phyloP scores from a whole-genome alignment of 1,284 basidiomycete genomes.

The Irpex sp. region DNA sequence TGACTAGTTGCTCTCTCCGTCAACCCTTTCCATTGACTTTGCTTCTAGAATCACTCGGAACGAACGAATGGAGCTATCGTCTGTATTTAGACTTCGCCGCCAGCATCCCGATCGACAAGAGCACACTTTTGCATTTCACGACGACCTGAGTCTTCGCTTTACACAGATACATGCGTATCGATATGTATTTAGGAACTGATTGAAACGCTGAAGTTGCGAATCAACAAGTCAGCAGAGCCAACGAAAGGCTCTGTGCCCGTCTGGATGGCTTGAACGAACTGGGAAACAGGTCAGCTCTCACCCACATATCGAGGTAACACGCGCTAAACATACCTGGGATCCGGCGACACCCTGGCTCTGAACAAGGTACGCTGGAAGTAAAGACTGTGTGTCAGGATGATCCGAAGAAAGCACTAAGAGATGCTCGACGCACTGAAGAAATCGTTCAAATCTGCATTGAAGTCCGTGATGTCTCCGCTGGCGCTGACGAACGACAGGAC shows the following conservation, averaged over 20 bases:
- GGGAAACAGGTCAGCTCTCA: neutral
- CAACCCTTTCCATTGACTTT: no score
- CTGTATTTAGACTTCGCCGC: neutral
- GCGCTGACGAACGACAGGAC: conserved; percentile 51
- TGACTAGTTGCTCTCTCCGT: no score
- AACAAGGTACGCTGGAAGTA: conserved; percentile 21
- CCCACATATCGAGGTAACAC: neutral
- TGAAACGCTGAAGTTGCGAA: conserved; percentile 21
- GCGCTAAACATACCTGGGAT: conserved; percentile 18
- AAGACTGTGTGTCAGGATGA: neutral
- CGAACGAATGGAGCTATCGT: no score
- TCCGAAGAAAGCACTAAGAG: neutral
- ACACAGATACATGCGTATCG: neutral
- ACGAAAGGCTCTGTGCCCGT: conserved; percentile 69
- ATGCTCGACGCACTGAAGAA: conserved; percentile 42
- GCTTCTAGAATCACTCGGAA: no score
- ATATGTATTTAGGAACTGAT: conserved; percentile 13
- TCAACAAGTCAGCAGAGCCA: conserved; percentile 32
- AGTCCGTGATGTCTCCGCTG: conserved; percentile 43
- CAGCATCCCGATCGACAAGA: neutral
- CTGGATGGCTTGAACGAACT: conserved; percentile 61
- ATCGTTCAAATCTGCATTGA: conserved; percentile 48
- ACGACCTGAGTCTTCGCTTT: neutral
- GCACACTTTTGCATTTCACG: neutral
- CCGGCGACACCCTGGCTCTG: conserved; percentile 21